phyloP scores from a whole-genome alignment of 2,329 filamentous ascomycete genomes.

The Elsinoe australis region DNA sequence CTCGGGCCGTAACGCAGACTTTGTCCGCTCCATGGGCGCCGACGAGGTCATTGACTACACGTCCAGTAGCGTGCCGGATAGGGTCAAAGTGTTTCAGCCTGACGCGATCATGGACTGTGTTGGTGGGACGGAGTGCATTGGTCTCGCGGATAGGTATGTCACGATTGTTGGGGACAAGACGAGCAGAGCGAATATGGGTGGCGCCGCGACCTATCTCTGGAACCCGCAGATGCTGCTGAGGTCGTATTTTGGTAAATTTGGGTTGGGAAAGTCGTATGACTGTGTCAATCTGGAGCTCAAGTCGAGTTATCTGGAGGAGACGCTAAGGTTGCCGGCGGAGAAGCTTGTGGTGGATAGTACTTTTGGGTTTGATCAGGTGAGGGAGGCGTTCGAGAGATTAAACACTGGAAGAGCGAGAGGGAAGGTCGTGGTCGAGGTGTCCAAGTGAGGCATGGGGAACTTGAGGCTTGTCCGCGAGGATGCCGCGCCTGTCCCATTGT shows the following conservation, averaged over 20 bases:
- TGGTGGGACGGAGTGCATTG: conserved; percentile 35
- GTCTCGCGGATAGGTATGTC: conserved; percentile 42
- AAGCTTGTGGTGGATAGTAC: conserved; percentile 49
- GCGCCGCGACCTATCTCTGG: conserved; percentile 20
- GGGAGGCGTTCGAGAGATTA: conserved; percentile 31
- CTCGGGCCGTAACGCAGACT: conserved; percentile 50
- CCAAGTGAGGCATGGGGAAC: too few relatives aligned
- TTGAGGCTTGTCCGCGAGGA: not conserved
- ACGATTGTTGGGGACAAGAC: conserved; percentile 37
- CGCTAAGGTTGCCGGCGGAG: conserved; percentile 50
- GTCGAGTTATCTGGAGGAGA: conserved; percentile 45
- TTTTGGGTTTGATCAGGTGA: conserved; percentile 50
- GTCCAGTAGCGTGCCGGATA: conserved; percentile 41
- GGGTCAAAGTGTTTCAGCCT: conserved; percentile 45
- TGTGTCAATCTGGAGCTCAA: conserved; percentile 37
- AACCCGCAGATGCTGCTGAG: conserved; percentile 34
- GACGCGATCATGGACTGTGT: conserved; percentile 55
- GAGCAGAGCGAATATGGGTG: conserved; percentile 28
- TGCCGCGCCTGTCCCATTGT: too few relatives aligned
- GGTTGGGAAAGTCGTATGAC: conserved; percentile 33
- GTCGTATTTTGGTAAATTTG: conserved; percentile 39
- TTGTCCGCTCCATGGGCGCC: conserved; percentile 53
- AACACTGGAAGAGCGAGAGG: conserved; percentile 30
- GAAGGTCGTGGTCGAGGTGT: conserved; percentile 30
- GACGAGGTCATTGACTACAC: conserved; percentile 59